Evolutionary conservation across 768 basidiomycete species (phyloP).

Genomic region (Trichaptum fuscoviolaceum): DNA sequence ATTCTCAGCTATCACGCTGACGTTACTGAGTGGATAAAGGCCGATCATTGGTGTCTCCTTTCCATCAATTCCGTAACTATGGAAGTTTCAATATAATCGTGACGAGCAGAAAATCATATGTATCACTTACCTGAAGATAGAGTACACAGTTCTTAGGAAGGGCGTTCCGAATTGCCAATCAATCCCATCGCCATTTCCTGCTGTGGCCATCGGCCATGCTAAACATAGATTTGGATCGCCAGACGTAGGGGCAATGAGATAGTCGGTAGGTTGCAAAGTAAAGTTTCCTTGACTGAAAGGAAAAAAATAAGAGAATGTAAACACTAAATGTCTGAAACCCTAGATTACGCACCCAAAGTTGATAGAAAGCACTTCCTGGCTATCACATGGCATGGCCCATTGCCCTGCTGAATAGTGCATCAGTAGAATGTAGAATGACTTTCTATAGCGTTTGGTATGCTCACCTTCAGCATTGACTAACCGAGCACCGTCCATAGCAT

Average conservation of each 20-base stretch:
- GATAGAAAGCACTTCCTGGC: constrained; percentile 52
- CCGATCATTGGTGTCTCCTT: constrained; percentile 77
- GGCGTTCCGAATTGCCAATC: constrained; percentile 80
- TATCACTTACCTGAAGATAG: constrained; percentile 58
- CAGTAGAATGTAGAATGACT: constrained; percentile 5
- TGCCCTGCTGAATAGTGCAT: constrained; percentile 41
- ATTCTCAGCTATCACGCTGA: constrained; percentile 36
- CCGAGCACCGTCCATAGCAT: constrained; percentile 56
- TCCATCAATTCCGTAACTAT: constrained; percentile 66
- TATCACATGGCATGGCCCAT: constrained; percentile 74
- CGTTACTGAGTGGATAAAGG: constrained; percentile 56
- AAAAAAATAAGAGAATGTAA: neutral
- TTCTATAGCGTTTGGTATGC: constrained; percentile 15
- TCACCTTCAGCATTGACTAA: constrained; percentile 52
- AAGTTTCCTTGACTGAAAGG: constrained; percentile 42
- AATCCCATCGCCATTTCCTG: constrained; percentile 66
- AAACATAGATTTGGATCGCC: constrained; percentile 65
- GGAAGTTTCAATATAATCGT: constrained; percentile 5
- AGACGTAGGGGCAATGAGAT: constrained; percentile 63
- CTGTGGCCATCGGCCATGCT: constrained; percentile 64
- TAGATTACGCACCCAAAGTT: constrained; percentile 55
- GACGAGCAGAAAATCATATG: neutral
- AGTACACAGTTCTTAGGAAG: constrained; percentile 73
- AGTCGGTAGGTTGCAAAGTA: constrained; percentile 68
- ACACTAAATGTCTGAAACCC: neutral